Base-by-base conservation (phyloP, 2,329 filamentous ascomycete species). In the Paraphaeosphaeria sporulosa region DNA sequence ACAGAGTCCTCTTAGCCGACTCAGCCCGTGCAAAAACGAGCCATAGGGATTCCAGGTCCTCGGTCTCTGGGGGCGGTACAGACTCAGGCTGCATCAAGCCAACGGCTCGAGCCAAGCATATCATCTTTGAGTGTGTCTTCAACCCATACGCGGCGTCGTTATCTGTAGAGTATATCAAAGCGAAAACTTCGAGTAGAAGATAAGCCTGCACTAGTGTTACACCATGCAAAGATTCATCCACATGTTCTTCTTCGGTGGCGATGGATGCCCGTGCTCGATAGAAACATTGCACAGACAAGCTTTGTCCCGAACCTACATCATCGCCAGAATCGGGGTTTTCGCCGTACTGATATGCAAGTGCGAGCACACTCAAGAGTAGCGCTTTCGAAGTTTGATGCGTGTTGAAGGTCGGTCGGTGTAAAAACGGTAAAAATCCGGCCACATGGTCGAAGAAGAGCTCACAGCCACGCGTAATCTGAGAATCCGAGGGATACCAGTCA, bases 51-150 rank as follows among this genome's bases (percentile, higher is more conserved):
- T 65, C 60, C 12, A 70, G 62, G 25, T 65, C 57, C 15, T 59
- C 47, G 30, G 60, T 64, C 10, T 57, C 56, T n/a, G 56, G 42
- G 30, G 61, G 44, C 49, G 63, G 52, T 27, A 43, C 36, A 1
- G 42, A 32, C n/a, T 60, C 36, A 15, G 65, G 60, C 44, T 67
- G 64, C 61, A 68, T 65, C 8, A 70, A 56, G 1, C 67, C 64
- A 27, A 40, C 53, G 27, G 64, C 61, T 57, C 67, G 65, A 36
- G 67, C 64, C 4, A 70, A 43, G 7, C 58, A 55, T 21, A 66
- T 64, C 56, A 68, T 64, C 30, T 65, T 68, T n/a, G 64, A 68
- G 54, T 68, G 67, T 48, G 62, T 63, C 54, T 68, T 64, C 13
- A 70, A 56, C 8, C 61, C 67, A 44, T 67, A 68, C 12, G 65